Percentiles rank a stretch among this genome's conserved stretches.
These are phyloP conservation scores for Pichia sp. DNA, from an alignment of 1,139 yeast species.

Conservation along the genomic window DNA sequence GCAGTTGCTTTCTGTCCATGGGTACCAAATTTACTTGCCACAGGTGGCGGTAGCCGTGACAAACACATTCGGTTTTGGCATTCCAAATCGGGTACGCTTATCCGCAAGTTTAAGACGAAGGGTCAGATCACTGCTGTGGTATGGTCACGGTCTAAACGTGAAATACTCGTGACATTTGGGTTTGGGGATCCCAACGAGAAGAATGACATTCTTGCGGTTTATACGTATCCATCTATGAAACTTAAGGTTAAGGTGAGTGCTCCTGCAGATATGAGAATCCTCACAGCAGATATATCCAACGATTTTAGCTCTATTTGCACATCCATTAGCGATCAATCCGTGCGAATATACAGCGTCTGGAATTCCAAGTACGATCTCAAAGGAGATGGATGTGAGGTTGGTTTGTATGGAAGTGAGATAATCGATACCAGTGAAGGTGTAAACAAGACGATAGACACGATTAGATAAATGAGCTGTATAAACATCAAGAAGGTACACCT, in stretches of 20 bases:
- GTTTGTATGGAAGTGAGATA: slow-evolving; percentile 49
- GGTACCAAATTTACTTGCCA: slow-evolving; percentile 63
- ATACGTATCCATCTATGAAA: slow-evolving; percentile 58
- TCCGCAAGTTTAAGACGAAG: slow-evolving; percentile 46
- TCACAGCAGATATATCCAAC: slow-evolving; percentile 63
- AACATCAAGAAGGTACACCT: slow-evolving; percentile 50
- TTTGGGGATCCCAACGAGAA: slow-evolving; percentile 45
- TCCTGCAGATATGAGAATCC: slow-evolving; percentile 45
- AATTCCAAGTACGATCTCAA: slow-evolving; percentile 30
- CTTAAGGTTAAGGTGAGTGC: slow-evolving; percentile 46
- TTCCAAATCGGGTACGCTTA: slow-evolving; percentile 61
- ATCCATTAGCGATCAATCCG: slow-evolving; percentile 71
- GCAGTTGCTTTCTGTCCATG: slow-evolving; percentile 80
- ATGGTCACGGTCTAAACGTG: slow-evolving; percentile 63
- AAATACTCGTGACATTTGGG: slow-evolving; percentile 76
- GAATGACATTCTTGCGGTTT: slow-evolving; percentile 44
- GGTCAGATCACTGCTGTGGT: slow-evolving; percentile 74
- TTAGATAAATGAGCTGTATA: background rate
- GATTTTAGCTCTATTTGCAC: slow-evolving; percentile 55
- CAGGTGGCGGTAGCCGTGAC: slow-evolving; percentile 81
- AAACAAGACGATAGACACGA: slow-evolving; percentile 12
- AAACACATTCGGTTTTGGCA: slow-evolving; percentile 77
- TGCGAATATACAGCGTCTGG: slow-evolving; percentile 72
- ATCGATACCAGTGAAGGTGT: slow-evolving; percentile 56
- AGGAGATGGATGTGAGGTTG: slow-evolving; percentile 32